Conservation (phyloP, 2,329 filamentous ascomycete genomes). For the Ophiognomonia clavigignenti-juglandacearum region DNA sequence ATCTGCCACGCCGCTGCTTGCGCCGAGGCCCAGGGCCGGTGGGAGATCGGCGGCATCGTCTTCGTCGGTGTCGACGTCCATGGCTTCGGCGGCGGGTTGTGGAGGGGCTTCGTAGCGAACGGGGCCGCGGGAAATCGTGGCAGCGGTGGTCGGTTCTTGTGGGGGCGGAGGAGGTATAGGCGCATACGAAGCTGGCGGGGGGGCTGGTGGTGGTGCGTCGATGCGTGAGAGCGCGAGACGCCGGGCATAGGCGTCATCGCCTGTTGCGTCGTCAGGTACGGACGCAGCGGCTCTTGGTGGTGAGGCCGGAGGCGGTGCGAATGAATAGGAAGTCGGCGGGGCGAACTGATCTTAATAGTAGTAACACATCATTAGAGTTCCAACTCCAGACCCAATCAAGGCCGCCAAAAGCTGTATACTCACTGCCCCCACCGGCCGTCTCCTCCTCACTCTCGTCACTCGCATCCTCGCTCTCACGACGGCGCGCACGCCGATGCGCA, state of each 20-base stretch:
- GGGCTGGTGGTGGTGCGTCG: slow-evolving; percentile 21
- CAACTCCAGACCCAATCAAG: background rate
- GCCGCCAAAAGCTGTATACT: slow-evolving; percentile 18
- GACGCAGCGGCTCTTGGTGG: slow-evolving; percentile 37
- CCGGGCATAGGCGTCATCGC: slow-evolving; percentile 65
- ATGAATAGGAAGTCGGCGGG: slow-evolving; percentile 51
- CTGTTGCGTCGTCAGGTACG: slow-evolving; percentile 54
- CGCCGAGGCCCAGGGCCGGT: background rate
- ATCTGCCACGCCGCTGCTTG: slow-evolving; percentile 28
- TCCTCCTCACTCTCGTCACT: slow-evolving; percentile 30
- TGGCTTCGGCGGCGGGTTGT: slow-evolving; percentile 32
- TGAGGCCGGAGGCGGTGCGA: slow-evolving; percentile 50
- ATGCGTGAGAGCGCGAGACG: slow-evolving; percentile 53
- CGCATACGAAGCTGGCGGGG: slow-evolving; percentile 18
- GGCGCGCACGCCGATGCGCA: slow-evolving; percentile 53
- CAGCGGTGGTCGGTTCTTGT: slow-evolving; percentile 45
- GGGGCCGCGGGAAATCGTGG: slow-evolving; percentile 71
- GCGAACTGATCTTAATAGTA: slow-evolving; percentile 50
- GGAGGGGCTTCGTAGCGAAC: slow-evolving; percentile 62
- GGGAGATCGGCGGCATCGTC: slow-evolving; percentile 22
- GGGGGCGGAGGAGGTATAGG: slow-evolving; percentile 27
- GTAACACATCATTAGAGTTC: background rate
- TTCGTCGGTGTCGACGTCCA: slow-evolving; percentile 33
- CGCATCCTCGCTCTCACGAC: slow-evolving; percentile 30
- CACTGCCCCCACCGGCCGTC: slow-evolving; percentile 29